These are phyloP conservation scores for Lactarius quietus DNA, from an alignment of 768 basidiomycete species.

Conservation along the genomic window DNA sequence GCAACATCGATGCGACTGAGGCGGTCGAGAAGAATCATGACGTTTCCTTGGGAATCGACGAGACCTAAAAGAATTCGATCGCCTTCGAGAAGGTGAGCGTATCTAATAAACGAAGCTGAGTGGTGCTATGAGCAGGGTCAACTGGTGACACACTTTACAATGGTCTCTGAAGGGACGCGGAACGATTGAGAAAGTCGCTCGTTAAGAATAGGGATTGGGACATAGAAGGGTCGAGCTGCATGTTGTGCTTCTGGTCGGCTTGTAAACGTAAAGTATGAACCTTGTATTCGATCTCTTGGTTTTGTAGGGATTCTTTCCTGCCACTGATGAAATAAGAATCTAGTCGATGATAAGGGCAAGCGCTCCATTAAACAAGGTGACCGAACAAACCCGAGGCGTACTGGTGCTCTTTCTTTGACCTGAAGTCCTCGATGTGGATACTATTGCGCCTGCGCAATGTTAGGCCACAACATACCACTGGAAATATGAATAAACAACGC, in stretches of 20 bases:
- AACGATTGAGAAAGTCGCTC: slow-evolving; percentile 17
- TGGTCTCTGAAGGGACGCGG: not conserved
- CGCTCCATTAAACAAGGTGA: not conserved
- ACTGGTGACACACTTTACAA: slow-evolving; percentile 9
- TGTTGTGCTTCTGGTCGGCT: slow-evolving; percentile 14
- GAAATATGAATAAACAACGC: not conserved
- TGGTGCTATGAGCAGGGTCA: too few species aligned
- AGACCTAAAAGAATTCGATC: slow-evolving; percentile 20
- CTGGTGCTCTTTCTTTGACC: slow-evolving; percentile 8
- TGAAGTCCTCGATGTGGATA: slow-evolving; percentile 4
- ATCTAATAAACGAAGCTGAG: slow-evolving; percentile 5
- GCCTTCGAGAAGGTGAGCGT: slow-evolving; percentile 21
- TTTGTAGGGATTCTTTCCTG: slow-evolving; percentile 6
- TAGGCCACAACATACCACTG: not conserved
- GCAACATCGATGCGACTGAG: slow-evolving; percentile 7
- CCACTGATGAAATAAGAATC: slow-evolving; percentile 17
- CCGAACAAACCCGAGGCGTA: slow-evolving; percentile 7
- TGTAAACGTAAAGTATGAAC: slow-evolving; percentile 12
- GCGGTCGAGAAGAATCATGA: slow-evolving; percentile 20
- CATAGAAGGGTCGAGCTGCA: slow-evolving; percentile 22
- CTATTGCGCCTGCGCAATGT: slow-evolving; percentile 1
- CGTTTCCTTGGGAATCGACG: slow-evolving; percentile 11
- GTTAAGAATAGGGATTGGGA: slow-evolving; percentile 13
- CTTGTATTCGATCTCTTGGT: slow-evolving; percentile 18
- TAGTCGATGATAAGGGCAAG: not conserved